These are phyloP conservation scores for Xylona heveae DNA, from an alignment of 495 filamentous ascomycete species.

Conservation along the genomic window DNA sequence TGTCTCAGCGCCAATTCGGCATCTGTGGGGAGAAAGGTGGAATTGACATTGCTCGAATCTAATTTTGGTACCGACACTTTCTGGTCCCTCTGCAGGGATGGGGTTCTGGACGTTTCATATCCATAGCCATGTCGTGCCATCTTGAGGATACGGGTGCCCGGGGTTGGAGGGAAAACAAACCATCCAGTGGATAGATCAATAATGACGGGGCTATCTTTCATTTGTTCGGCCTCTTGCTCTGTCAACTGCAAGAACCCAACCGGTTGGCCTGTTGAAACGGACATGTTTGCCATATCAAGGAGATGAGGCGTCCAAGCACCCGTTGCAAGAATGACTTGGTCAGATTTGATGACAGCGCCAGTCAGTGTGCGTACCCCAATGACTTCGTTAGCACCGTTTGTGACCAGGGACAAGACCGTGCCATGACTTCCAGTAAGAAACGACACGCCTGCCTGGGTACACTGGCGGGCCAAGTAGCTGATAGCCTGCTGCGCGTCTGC, in stretches of 20 bases:
- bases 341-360: conserved; percentile 2
- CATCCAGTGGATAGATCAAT: background rate
- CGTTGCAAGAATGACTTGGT: background rate
- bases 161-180: background rate
- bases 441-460: background rate
- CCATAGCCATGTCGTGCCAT: background rate
- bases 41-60: too few relatives aligned
- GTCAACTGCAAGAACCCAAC: conserved; percentile 11
- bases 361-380: background rate
- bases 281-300: background rate
- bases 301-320: background rate
- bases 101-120: background rate
- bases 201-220: conserved; percentile 7
- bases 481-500: background rate
- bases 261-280: conserved; percentile 5
- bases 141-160: conserved; percentile 1
- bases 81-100: background rate
- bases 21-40: background rate
- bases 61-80: background rate
- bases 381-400: background rate
- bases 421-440: background rate
- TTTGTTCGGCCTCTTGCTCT: conserved; percentile 7
- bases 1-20: background rate
- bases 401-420: background rate
- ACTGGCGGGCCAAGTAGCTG: background rate